Conservation (phyloP, 164 flowering plant species). For the Brasenia schreberi region DNA sequence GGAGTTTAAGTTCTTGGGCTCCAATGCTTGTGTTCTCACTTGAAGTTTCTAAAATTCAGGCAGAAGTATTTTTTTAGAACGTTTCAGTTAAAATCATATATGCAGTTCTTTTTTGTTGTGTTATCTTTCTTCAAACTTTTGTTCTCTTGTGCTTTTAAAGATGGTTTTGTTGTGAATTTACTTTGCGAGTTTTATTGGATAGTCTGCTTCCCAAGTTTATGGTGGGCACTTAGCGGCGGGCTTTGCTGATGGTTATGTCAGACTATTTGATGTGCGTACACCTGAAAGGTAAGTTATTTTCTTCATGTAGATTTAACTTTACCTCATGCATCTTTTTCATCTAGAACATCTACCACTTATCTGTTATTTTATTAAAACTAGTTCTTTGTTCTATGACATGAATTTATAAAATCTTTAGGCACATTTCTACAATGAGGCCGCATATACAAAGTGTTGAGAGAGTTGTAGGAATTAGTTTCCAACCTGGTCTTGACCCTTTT, state of each 20-base stretch:
- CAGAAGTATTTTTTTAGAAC: no score
- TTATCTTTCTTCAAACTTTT: no score
- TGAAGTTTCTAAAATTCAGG: no score
- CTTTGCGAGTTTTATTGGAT: slow-evolving; percentile 7
- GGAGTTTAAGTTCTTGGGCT: no score
- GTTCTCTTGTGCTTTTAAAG: neutral
- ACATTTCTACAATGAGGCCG: slow-evolving; percentile 51
- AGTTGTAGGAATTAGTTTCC: slow-evolving; percentile 86
- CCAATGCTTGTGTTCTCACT: no score
- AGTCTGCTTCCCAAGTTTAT: slow-evolving; percentile 97
- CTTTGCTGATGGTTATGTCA: slow-evolving; percentile 80
- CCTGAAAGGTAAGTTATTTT: slow-evolving; percentile 57
- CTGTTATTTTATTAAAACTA: neutral
- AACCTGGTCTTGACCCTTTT: slow-evolving; percentile 78
- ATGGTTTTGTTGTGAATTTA: neutral
- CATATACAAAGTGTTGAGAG: slow-evolving; percentile 57
- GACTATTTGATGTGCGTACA: slow-evolving; percentile 70
- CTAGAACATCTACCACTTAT: neutral
- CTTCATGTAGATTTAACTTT: neutral
- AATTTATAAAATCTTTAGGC: slow-evolving; percentile 25
- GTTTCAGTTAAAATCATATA: no score
- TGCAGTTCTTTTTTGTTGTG: no score
- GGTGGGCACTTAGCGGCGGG: slow-evolving; percentile 91
- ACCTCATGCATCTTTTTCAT: neutral
- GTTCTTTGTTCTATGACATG: neutral